Evolutionary conservation across 371 early-diverging fungal genomes (phyloP), one percentile per base, ranked within the genome.

Genomic region (Mortierella sp.): DNA sequence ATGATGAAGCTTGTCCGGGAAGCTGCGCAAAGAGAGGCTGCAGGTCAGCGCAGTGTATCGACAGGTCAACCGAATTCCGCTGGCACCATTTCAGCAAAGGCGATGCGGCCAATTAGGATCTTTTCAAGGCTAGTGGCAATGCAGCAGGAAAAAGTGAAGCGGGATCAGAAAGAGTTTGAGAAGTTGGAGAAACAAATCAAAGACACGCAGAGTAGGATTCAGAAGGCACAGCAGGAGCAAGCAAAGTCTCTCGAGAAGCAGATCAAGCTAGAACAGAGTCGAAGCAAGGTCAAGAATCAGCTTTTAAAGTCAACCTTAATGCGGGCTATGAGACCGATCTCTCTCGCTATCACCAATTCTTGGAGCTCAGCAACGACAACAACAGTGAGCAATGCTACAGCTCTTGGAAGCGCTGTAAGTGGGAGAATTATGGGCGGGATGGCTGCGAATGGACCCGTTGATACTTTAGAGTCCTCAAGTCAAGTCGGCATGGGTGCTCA

Each of bases 101-200:
- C 80, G 13, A 58, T 61, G 22, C 7, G 65, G 15, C 63, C 78
- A 58, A 8, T 33, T 69, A 36, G 60, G 16, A 77, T 88, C 33
- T 94, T 95, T 68, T 68, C 69, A 43, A 88, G 88, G 41, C 76
- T 94, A 24, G 86, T 95, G 0, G 67, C 77, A 4, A 90, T 90
- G 21, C 94, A 95, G 65, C 81, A 88, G 11, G 94, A 94, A 15
- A 93, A 93, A 55, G 70, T 88, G 15, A 90, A 90, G 58, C 89
- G 88, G 10, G 93, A 94, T 72, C 89, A 88, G 41, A 92, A 91
- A 47, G 94, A 94, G 73, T 87, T 89, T 24, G 92, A 93, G 50
- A 85, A 89, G n/a, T 81, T 94, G 28, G 91, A 92, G 58, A 86
- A 87, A 58, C 94, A 92, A 70, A 87, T 91, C 84, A 87, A 91